A percentile compares a stretch with the other conserved stretches of the same genome.
These are phyloP conservation scores for Xylona heveae DNA, from an alignment of 495 filamentous ascomycete genomes.

Conservation along the genomic window DNA sequence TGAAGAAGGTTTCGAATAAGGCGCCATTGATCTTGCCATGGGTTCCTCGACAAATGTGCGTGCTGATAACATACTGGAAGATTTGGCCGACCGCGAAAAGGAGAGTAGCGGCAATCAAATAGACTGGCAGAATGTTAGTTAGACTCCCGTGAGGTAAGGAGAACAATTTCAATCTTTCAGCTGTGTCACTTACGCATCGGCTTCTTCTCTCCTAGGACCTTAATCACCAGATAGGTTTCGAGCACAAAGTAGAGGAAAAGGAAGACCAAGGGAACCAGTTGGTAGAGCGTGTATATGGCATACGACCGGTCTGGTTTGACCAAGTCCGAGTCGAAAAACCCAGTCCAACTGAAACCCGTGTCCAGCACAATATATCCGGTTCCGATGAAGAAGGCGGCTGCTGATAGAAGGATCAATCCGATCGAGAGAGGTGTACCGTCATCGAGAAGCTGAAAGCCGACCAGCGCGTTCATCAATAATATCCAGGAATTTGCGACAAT, in stretches of 20 bases:
- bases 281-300: slow-evolving; percentile 83
- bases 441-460: slow-evolving; percentile 85
- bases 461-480: slow-evolving; percentile 73
- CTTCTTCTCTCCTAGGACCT: slow-evolving; percentile 61
- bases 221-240: slow-evolving; percentile 61
- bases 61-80: slow-evolving; percentile 86
- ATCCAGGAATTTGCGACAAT: slow-evolving; percentile 82
- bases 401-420: slow-evolving; percentile 50
- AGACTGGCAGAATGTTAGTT: slow-evolving; percentile 27
- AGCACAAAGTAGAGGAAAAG: slow-evolving; percentile 64
- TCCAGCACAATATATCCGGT: slow-evolving; percentile 93
- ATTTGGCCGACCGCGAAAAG: slow-evolving; percentile 85
- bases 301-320: slow-evolving; percentile 37
- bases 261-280: slow-evolving; percentile 76
- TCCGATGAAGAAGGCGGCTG: slow-evolving; percentile 55
- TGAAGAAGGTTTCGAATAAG: slow-evolving; percentile 87
- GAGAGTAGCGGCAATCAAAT: slow-evolving; percentile 47
- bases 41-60: slow-evolving; percentile 67
- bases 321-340: slow-evolving; percentile 41
- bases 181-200: slow-evolving; percentile 48
- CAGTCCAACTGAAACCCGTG: slow-evolving; percentile 73
- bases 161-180: slow-evolving; percentile 1
- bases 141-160: slow-evolving; percentile 2
- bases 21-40: slow-evolving; percentile 76
- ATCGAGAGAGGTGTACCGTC: slow-evolving; percentile 77